These are phyloP conservation scores for Coccomyxa subellipsoidea DNA, from an alignment of 163 green algal genomes.

Conservation along the genomic window DNA sequence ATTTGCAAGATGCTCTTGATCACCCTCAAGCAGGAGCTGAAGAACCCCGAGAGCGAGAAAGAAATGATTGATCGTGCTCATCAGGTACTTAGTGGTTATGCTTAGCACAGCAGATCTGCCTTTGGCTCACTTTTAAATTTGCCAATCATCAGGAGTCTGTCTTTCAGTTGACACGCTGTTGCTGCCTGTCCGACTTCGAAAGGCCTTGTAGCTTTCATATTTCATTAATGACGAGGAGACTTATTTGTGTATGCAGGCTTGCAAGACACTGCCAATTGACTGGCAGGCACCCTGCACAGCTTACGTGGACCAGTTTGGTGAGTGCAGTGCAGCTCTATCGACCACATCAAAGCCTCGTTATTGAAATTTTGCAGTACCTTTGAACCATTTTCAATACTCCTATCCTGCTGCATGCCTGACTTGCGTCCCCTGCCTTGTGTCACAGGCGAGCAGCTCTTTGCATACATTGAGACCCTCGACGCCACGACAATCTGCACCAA, in stretches of 20 bases:
- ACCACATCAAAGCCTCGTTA: neutral
- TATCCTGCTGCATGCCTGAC: too few species aligned
- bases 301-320: slow-evolving; percentile 4
- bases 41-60: neutral
- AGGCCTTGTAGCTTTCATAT: neutral
- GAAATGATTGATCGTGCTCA: neutral
- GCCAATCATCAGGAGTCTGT: too few species aligned
- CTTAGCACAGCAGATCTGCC: too few species aligned
- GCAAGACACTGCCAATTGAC: neutral
- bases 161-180: too few species aligned
- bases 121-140: too few species aligned
- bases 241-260: neutral
- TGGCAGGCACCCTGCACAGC: slow-evolving; percentile 1
- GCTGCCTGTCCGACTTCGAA: neutral
- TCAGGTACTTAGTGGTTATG: neutral
- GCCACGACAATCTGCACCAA: neutral
- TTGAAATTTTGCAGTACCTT: too few species aligned
- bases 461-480: neutral
- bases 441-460: slow-evolving; percentile 9
- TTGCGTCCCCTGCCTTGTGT: too few species aligned
- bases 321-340: neutral
- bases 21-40: slow-evolving; percentile 3
- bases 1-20: slow-evolving; percentile 4
- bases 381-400: too few species aligned
- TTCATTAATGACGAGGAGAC: neutral